phyloP scores from a whole-genome alignment of 352 stramenopile species.

The Phytophthora capsici region DNA sequence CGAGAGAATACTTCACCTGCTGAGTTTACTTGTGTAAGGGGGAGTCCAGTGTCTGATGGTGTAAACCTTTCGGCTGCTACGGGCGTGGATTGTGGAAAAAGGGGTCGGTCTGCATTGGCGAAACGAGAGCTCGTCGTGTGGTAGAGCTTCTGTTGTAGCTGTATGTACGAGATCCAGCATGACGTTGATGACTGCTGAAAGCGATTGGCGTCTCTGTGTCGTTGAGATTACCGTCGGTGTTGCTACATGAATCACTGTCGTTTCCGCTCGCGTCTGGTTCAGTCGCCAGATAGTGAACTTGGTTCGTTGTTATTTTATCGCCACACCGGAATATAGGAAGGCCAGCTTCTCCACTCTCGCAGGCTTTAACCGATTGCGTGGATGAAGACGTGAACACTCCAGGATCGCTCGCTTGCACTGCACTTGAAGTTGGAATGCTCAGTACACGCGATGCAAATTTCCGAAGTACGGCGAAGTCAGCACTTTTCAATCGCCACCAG shows the following conservation, averaged over 20 bases:
- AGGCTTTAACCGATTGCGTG: slow-evolving; percentile 14
- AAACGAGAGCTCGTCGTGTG: no score
- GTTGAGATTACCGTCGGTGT: no score
- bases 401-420: slow-evolving; percentile 25
- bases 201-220: background rate
- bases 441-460: slow-evolving; percentile 7
- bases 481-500: slow-evolving; percentile 16
- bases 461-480: background rate
- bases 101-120: no score
- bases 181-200: no score
- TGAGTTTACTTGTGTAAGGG: no score
- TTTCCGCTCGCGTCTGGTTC: background rate
- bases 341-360: slow-evolving; percentile 18
- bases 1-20: no score
- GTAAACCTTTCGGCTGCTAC: no score
- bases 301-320: background rate
- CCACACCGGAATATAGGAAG: slow-evolving; percentile 21
- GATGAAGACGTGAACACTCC: slow-evolving; percentile 25
- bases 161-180: no score
- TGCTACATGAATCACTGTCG: background rate
- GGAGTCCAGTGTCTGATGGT: no score
- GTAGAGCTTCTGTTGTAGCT: no score
- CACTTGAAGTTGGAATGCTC: slow-evolving; percentile 17
- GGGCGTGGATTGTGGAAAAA: no score
- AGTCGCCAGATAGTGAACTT: slow-evolving; percentile 6